Percentiles rank a stretch among this genome's conserved stretches.
These are phyloP conservation scores for Heritiera fomes DNA, from an alignment of 345 rosid species.

Conservation along the genomic window DNA sequence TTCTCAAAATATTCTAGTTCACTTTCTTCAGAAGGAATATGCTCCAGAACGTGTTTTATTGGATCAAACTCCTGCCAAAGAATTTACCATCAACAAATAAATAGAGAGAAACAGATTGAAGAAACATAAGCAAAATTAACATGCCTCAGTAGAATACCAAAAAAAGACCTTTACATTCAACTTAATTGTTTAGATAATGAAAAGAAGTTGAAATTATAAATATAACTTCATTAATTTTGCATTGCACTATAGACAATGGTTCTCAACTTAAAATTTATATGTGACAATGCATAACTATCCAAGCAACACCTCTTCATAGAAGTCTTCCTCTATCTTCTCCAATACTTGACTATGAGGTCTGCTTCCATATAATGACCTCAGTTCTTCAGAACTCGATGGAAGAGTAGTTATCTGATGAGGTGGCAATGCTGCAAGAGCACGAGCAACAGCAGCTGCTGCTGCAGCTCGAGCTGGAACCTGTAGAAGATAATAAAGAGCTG, in stretches of 20 bases:
- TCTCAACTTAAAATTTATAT: neutral
- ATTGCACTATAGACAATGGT: neutral
- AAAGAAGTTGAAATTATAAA: neutral
- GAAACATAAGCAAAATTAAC: neutral
- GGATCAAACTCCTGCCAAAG: slow-evolving; percentile 86
- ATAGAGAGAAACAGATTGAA: neutral
- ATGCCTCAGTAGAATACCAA: neutral
- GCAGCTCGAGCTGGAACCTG: slow-evolving; percentile 98
- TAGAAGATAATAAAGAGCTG: slow-evolving; percentile 15
- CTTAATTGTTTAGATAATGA: neutral
- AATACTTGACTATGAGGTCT: slow-evolving; percentile 54
- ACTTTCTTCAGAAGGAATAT: slow-evolving; percentile 65
- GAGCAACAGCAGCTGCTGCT: slow-evolving; percentile 98
- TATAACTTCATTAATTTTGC: neutral
- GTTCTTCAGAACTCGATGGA: slow-evolving; percentile 75
- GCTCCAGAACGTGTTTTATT: slow-evolving; percentile 72
- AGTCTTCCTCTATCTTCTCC: slow-evolving; percentile 74
- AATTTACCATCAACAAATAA: slow-evolving; percentile 6
- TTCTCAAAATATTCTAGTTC: slow-evolving; percentile 76
- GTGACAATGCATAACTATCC: neutral
- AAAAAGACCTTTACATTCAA: neutral
- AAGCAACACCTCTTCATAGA: slow-evolving; percentile 70
- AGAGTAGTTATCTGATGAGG: slow-evolving; percentile 74
- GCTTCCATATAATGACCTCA: slow-evolving; percentile 76
- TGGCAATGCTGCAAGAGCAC: slow-evolving; percentile 84